Conservation (phyloP, 805 yeast species). For the Kuraishia hungarica region DNA sequence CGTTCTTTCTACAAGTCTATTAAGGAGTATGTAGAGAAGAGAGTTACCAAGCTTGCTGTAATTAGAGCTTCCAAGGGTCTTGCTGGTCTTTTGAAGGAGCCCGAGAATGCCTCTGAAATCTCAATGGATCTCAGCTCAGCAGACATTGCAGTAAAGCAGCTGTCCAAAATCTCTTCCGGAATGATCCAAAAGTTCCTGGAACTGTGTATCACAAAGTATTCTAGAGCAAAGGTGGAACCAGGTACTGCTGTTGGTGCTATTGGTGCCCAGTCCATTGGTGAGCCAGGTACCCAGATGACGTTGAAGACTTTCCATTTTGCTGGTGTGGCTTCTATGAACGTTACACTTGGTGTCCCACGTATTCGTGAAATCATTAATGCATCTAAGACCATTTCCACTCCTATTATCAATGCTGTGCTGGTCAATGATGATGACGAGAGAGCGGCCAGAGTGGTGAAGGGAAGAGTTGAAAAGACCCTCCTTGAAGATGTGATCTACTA, state of each 20-base stretch:
- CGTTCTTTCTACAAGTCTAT: conserved; percentile 76
- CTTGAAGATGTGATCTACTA: conserved; percentile 79
- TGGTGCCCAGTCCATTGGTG: conserved; percentile 99
- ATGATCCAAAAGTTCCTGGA: conserved; percentile 60
- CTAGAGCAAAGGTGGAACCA: conserved; percentile 90
- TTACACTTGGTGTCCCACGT: conserved; percentile 98
- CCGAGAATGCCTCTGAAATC: conserved; percentile 35
- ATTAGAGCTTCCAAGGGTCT: conserved; percentile 49
- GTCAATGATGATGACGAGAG: conserved; percentile 93
- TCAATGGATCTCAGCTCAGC: conserved; percentile 11
- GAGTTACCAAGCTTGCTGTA: conserved; percentile 48
- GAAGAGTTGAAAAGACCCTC: conserved; percentile 89
- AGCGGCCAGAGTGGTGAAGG: conserved; percentile 98
- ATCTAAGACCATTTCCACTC: conserved; percentile 89
- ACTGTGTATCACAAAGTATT: conserved; percentile 74
- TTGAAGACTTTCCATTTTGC: conserved; percentile 77
- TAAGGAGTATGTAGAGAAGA: conserved; percentile 48
- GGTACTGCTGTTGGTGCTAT: conserved; percentile 99
- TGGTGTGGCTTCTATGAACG: conserved; percentile 99
- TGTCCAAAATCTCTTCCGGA: conserved; percentile 54
- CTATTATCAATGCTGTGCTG: conserved; percentile 88
- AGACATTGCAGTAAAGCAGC: conserved; percentile 48
- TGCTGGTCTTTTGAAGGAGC: conserved; percentile 31
- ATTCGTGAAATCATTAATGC: conserved; percentile 98
- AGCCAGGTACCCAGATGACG: conserved; percentile 99